Conservation (phyloP, 768 basidiomycete species). For the Boletales sp. region DNA sequence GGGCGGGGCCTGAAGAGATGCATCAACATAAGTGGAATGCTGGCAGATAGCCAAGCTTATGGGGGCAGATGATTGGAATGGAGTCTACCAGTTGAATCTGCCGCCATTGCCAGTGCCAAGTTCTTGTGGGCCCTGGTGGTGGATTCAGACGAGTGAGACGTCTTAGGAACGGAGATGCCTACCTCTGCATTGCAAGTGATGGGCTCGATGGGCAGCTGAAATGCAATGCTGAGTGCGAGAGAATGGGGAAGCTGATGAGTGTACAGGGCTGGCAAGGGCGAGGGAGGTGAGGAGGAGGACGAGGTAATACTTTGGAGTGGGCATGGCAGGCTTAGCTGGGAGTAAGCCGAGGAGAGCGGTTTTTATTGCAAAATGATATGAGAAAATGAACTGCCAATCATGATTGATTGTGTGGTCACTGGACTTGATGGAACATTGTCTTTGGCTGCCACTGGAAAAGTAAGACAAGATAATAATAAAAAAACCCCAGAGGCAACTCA, state of each 20-base stretch:
- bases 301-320: slow-evolving; percentile 16
- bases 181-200: slow-evolving; percentile 11
- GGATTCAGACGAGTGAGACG: no score
- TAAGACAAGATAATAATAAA: no score
- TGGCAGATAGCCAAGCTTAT: slow-evolving; percentile 7
- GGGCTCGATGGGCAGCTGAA: slow-evolving; percentile 12
- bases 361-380: slow-evolving; percentile 23
- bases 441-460: slow-evolving; percentile 17
- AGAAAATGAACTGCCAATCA: slow-evolving; percentile 19
- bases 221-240: neutral
- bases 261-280: slow-evolving; percentile 20
- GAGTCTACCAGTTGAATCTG: slow-evolving; percentile 26
- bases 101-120: slow-evolving; percentile 5
- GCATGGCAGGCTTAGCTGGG: slow-evolving; percentile 13
- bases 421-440: slow-evolving; percentile 21
- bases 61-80: neutral
- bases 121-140: no score
- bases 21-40: neutral
- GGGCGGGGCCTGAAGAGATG: no score
- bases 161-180: neutral
- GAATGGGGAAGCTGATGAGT: neutral
- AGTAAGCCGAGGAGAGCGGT: slow-evolving; percentile 9
- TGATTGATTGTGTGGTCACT: slow-evolving; percentile 18
- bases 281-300: slow-evolving; percentile 20
- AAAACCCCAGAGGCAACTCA: no score